Conservation (phyloP, 306 rosid species). For the Quercus alba region DNA sequence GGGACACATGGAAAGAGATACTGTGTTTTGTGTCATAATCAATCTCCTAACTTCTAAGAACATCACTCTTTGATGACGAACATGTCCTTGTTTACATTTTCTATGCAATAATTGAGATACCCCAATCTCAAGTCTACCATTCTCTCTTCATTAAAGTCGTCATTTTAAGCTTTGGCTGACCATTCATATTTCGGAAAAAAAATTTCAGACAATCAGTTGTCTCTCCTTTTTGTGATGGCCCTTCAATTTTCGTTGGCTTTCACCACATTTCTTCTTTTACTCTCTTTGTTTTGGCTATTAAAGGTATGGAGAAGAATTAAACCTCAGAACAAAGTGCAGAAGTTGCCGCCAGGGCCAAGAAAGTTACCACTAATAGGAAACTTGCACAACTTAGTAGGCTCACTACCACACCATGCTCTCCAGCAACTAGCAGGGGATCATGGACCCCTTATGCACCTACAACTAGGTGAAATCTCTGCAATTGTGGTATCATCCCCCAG, state of each 20-base stretch:
- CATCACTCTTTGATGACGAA: no score
- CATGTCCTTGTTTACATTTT: no score
- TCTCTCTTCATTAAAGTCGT: no score
- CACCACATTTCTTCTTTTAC: not conserved
- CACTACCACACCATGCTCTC: slow-evolving; percentile 13
- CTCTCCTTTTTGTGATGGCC: not conserved
- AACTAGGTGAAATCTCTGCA: slow-evolving; percentile 36
- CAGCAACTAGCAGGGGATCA: slow-evolving; percentile 26
- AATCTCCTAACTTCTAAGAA: no score
- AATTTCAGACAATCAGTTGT: no score
- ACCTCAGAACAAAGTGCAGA: not conserved
- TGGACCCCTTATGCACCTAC: slow-evolving; percentile 51
- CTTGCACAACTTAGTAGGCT: slow-evolving; percentile 17
- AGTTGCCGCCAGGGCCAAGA: no score
- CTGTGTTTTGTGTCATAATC: no score
- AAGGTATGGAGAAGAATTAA: not conserved
- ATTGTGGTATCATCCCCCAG: slow-evolving; percentile 40
- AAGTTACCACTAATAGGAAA: slow-evolving; percentile 26
- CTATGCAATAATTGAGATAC: no score
- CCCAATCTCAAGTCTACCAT: no score
- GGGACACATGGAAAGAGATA: no score
- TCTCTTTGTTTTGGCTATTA: not conserved
- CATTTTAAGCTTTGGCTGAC: no score
- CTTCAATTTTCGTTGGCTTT: not conserved
- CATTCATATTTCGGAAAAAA: no score